These are phyloP conservation scores for Candolleomyces aberdarensis DNA, from an alignment of 768 basidiomycete species.

Conservation along the genomic window DNA sequence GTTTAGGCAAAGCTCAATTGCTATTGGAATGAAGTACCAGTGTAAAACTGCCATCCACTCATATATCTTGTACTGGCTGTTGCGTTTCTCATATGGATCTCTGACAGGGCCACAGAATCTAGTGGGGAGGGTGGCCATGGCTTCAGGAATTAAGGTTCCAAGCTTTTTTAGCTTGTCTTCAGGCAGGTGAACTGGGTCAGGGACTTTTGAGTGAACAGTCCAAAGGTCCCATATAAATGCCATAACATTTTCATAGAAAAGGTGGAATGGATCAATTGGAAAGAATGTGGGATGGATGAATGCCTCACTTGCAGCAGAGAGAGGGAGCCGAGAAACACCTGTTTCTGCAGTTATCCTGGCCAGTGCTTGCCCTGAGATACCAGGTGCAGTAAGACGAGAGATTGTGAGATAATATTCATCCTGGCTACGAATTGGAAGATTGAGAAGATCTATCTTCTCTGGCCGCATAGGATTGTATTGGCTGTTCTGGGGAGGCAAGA, in stretches of 20 bases:
- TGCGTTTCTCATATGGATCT: conserved; percentile 25
- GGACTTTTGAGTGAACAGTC: not conserved
- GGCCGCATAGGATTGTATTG: conserved; percentile 20
- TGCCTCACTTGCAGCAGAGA: not conserved
- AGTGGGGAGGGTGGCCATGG: conserved; percentile 26
- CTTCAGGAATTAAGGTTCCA: conserved; percentile 15
- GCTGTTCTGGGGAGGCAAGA: conserved; percentile 18
- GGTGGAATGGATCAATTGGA: not conserved
- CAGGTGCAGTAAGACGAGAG: not conserved
- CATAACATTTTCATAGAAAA: not conserved
- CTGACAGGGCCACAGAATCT: conserved; percentile 26
- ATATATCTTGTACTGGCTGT: conserved; percentile 33
- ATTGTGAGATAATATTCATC: not conserved
- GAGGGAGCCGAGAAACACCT: not conserved
- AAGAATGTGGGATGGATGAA: not conserved
- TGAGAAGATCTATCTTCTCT: not conserved
- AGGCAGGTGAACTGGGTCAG: not conserved
- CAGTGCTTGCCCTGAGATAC: not conserved
- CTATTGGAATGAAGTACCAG: conserved; percentile 30
- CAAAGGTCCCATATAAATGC: not conserved
- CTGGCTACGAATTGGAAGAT: not conserved
- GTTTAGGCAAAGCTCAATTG: conserved; percentile 23
- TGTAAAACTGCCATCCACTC: conserved; percentile 33
- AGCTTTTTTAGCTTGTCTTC: conserved; percentile 5
- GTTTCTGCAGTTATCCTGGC: not conserved